These are phyloP conservation scores for Zoysia japonica DNA, from an alignment of 176 grass and related monocot species.

Conservation along the genomic window DNA sequence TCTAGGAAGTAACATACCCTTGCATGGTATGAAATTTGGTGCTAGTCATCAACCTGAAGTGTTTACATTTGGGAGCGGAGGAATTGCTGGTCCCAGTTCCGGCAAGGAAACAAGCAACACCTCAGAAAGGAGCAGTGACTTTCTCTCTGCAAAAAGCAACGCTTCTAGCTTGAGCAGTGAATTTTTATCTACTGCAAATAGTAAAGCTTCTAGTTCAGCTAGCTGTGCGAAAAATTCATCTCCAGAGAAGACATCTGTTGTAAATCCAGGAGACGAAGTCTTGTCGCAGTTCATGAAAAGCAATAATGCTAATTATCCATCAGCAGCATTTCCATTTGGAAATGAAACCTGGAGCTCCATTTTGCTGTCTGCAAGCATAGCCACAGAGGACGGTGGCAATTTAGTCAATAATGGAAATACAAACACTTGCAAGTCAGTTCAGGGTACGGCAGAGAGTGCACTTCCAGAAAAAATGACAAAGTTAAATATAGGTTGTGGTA, in stretches of 20 bases:
- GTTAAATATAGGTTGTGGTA: slow-evolving; percentile 50
- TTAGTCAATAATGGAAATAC: slow-evolving; percentile 34
- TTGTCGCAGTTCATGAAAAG: slow-evolving; percentile 7
- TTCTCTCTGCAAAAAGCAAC: slow-evolving; percentile 25
- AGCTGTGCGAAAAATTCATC: background rate
- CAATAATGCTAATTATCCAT: slow-evolving; percentile 26
- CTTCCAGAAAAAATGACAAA: slow-evolving; percentile 63
- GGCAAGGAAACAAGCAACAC: slow-evolving; percentile 36
- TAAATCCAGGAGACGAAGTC: slow-evolving; percentile 30
- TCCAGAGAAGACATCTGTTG: slow-evolving; percentile 20
- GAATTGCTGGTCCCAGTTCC: slow-evolving; percentile 20
- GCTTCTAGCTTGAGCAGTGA: slow-evolving; percentile 23
- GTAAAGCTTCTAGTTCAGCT: slow-evolving; percentile 23
- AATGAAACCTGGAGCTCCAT: slow-evolving; percentile 22
- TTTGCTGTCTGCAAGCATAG: slow-evolving; percentile 16
- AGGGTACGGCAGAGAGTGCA: slow-evolving; percentile 13
- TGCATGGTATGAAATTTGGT: slow-evolving; percentile 39
- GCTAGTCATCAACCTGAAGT: slow-evolving; percentile 15
- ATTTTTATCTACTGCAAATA: slow-evolving; percentile 25
- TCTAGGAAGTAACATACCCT: slow-evolving; percentile 45
- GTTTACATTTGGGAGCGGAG: slow-evolving; percentile 49
- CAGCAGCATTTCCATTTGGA: slow-evolving; percentile 26
- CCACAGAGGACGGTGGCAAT: slow-evolving; percentile 18
- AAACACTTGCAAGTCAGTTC: slow-evolving; percentile 27
- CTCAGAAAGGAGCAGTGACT: slow-evolving; percentile 26